Base-by-base conservation (phyloP, 2,329 filamentous ascomycete species). In the Aspergillus tanneri region DNA sequence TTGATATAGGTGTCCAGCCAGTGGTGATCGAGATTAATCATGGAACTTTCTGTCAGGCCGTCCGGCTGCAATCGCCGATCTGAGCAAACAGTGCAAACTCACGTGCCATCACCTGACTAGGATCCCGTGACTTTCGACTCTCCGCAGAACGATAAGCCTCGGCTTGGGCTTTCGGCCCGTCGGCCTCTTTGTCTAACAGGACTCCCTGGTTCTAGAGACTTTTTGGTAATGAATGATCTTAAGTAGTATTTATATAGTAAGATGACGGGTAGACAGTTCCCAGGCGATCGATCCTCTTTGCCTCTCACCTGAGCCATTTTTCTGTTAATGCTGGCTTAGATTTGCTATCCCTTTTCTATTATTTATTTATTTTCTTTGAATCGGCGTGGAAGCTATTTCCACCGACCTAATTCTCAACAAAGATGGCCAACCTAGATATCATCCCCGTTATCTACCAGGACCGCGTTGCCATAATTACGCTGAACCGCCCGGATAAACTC, bases 401-500 rank as follows among this genome's bases (percentile, higher is more conserved):
- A 21, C n/a, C 30, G 28, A 6, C 14, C n/a, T 30, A 12, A 5
- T 18, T 21, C 5, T 5, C 36, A 25, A 8, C 23, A 35, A 57
- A 21, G 21, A 67, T 67, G 63, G 52, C 60, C 5, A 58, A 58
- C 53, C 69, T 76, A 47, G 69, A 81, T 53, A 67, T 71, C 42
- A 76, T 86, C 50, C 78, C 76, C 38, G 64, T 88, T 60, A 77
- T 83, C 52, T 87, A 84, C 68, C 75, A 77, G 60, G 86, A 82
- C 68, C 84, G 84, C 50, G 73, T 90, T 55, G 89, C 92, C 63
- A 82, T 91, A 65, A 85, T 99, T 69, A 96, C 89, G 14, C 85
- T 99, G 65, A 86, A 91, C 72, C 86, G 88, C 43, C 81, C 85
- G 46, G 81, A 84, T 66, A 96, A 96, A 74, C 88, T 97, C 69